Percentiles rank a stretch among this genome's conserved stretches.
phyloP scores from a whole-genome alignment of 495 filamentous ascomycete species.

The Polyplosphaeria fusca region DNA sequence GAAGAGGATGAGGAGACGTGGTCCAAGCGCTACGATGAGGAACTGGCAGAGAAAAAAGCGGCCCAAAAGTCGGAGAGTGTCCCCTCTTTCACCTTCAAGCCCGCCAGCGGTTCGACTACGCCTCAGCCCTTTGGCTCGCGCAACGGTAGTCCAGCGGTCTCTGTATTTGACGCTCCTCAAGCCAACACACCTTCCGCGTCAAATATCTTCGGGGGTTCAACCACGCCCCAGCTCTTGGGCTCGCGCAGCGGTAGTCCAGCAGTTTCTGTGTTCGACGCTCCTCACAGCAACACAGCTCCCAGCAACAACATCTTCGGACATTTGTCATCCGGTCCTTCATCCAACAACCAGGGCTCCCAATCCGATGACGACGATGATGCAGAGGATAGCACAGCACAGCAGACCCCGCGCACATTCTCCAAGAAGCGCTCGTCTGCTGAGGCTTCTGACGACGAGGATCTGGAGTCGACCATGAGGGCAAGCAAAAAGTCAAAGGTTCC shows the following conservation, averaged over 20 bases:
- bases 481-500: conserved; percentile 10
- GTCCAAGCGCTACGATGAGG: conserved; percentile 9
- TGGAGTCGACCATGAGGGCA: conserved; percentile 18
- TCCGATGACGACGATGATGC: conserved; percentile 9
- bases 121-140: conserved; percentile 5
- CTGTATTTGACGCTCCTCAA: conserved; percentile 17
- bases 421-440: conserved; percentile 3
- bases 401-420: background rate
- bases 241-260: conserved; percentile 16
- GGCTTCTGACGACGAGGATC: conserved; percentile 15
- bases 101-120: conserved; percentile 1
- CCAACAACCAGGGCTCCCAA: conserved; percentile 12
- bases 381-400: background rate
- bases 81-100: background rate
- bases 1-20: conserved; percentile 19
- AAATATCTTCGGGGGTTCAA: background rate
- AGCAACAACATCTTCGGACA: conserved; percentile 26
- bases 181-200: background rate
- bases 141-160: conserved; percentile 15
- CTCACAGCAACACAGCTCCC: background rate
- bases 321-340: conserved; percentile 12
- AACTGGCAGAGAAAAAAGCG: conserved; percentile 8
- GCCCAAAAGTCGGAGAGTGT: background rate
- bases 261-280: conserved; percentile 20
- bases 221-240: background rate